Evolutionary conservation across 2,329 filamentous ascomycete genomes (phyloP), one percentile per base, ranked within the genome.

Genomic region (Aureobasidium sp.): DNA sequence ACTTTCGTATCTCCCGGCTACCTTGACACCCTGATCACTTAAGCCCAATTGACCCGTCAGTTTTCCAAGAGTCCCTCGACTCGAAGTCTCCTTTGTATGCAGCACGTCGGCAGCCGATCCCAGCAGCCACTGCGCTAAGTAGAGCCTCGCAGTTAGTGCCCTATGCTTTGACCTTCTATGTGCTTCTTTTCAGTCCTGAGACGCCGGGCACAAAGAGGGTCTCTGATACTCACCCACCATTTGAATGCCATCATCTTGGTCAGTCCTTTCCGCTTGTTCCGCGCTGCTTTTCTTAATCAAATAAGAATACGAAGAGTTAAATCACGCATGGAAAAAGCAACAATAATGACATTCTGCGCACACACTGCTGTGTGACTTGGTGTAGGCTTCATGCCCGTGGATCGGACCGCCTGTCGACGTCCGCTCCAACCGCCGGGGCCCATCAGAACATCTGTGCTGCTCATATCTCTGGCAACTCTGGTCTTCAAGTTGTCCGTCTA

Each of bases 161-260:
- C 8, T 51, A 51, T 51, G 47, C 47, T 51, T 51, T 32, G 37
- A 32, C 47, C 24, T 51, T 51, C 37, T 40, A 40, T 40, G 37
- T 51, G 37, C 47, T 51, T 51, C 37, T 51, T 50, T 25, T 30
- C 41, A 29, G 19, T 35, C 30, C 14, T 47, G 42, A 47, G 29
- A 47, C 42, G 42, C 42, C 30, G 42, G 42, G 27, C 41, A 44
- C 41, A 17, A 21, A 32, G 32, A 22, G n/a, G 41, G 41, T 44
- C 42, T 35, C 35, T 47, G 42, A 19, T n/a, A n/a, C n/a, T n/a
- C 30, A 7, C 35, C 21, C 7, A 35, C 19, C 42, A 44, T 17
- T 6, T 35, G 29, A 14, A 29, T 35, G 30, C 30, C 21, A 37
- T 47, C 25, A 14, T 47, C 35, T 45, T 47, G 29, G 19, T 14